Evolutionary conservation across 768 basidiomycete species (phyloP).

Genomic region (Tylopilus vinaceipallidus): DNA sequence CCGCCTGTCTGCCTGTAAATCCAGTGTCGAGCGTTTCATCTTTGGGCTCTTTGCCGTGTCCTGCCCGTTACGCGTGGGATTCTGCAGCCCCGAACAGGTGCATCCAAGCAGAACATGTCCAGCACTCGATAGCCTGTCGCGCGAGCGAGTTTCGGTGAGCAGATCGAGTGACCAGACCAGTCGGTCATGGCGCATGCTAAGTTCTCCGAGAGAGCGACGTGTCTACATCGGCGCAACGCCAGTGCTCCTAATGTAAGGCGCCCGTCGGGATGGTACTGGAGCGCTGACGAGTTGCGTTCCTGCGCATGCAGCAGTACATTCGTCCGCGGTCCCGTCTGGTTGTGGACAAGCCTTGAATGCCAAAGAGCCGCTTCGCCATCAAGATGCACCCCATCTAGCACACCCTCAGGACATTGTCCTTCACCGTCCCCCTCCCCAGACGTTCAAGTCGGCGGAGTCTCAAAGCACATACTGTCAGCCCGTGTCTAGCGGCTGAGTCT

Average conservation of each 20-base stretch:
- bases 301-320: conserved; percentile 6
- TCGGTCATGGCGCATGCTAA: too few species aligned
- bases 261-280: conserved; percentile 21
- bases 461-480: conserved; percentile 36
- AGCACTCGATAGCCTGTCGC: background rate
- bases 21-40: background rate
- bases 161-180: background rate
- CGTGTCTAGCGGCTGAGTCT: conserved; percentile 56
- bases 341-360: conserved; percentile 40
- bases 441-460: conserved; percentile 26
- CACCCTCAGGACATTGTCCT: conserved; percentile 29
- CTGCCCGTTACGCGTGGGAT: conserved; percentile 7
- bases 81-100: conserved; percentile 1
- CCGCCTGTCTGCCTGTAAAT: conserved; percentile 11
- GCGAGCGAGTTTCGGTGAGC: conserved; percentile 13
- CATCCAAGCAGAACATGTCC: background rate
- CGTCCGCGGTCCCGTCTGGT: conserved; percentile 43
- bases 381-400: background rate
- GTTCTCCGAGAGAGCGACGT: conserved; percentile 15
- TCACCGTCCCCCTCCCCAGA: conserved; percentile 36
- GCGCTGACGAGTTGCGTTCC: conserved; percentile 9
- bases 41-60: conserved; percentile 4
- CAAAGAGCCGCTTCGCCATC: conserved; percentile 31
- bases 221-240: conserved; percentile 6
- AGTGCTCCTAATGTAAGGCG: conserved; percentile 1